phyloP scores from a whole-genome alignment of 179 eudicot species.

The Silene noctiflora region DNA sequence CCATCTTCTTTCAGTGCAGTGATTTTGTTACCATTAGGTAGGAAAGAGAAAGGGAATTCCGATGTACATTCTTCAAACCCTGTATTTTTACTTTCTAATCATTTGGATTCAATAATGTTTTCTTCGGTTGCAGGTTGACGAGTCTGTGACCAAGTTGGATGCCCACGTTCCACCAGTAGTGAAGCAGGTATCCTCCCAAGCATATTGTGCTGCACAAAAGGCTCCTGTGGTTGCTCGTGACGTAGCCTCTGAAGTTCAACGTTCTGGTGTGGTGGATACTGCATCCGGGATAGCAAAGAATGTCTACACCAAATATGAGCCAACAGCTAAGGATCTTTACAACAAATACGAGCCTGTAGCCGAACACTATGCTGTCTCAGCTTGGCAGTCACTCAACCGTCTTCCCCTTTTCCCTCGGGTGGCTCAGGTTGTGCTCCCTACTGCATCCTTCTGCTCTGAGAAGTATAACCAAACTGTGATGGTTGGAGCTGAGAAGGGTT shows the following conservation, averaged over 20 bases:
- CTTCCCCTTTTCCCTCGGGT: constrained; percentile 84
- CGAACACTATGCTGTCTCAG: constrained; percentile 70
- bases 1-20: too few species aligned
- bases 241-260: constrained; percentile 68
- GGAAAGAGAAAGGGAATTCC: too few species aligned
- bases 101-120: too few species aligned
- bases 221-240: constrained; percentile 72
- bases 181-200: constrained; percentile 57
- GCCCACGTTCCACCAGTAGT: constrained; percentile 56
- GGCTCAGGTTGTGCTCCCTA: constrained; percentile 68
- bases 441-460: constrained; percentile 69
- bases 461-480: constrained; percentile 74
- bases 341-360: constrained; percentile 84
- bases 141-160: constrained; percentile 60
- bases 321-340: constrained; percentile 68
- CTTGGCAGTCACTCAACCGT: constrained; percentile 72
- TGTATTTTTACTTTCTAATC: too few species aligned
- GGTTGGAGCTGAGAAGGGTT: constrained; percentile 64
- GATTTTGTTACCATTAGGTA: too few species aligned
- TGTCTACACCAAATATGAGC: constrained; percentile 65
- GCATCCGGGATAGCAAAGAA: constrained; percentile 75
- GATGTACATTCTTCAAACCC: too few species aligned
- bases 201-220: constrained; percentile 59
- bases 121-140: constrained; percentile 55
- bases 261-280: constrained; percentile 55